Base-by-base conservation (phyloP, 1,139 yeast genomes). In the Pichia sp. region DNA sequence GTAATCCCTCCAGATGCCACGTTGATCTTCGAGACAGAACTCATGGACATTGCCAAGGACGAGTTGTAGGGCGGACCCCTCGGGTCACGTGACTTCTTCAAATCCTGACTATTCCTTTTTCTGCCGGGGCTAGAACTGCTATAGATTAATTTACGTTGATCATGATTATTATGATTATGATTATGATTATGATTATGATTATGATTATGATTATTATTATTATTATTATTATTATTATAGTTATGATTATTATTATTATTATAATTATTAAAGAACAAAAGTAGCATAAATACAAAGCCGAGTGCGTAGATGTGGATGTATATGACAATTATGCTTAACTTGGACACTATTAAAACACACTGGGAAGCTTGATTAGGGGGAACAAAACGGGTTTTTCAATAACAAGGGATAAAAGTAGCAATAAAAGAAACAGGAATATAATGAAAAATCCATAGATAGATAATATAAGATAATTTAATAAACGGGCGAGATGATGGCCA, bases 1-100 rank as follows among this genome's bases (percentile, higher is more conserved):
- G 78, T 75, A 51, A 87, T 88, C 67, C 95, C 95, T 34, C 84
- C 87, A 40, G 80, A 81, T 63, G 81, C 96, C 34, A 85, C 85
- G 50, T 75, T 88, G 61, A 72, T 77, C 48, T 84, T 84, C 62
- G 78, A 75, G 52, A 78, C 85, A 53, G 84, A 83, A 64, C 73
- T 84, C 62, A 80, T 83, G 52, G 80, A 70, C 52, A 77, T 81
- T 60, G 75, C 78, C 14, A 65, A 54, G 40, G 68, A 67, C 45
- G 67, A 61, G 55, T 54, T 64, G 40, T 64, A 57, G 29, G 5
- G 2, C n/a, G n/a, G n/a, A n/a, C n/a, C n/a, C n/a, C n/a, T n/a
- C n/a, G n/a, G n/a, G n/a, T n/a, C 12, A 17, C 17, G 17, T 36
- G 17, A 14, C 17, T 1, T 6, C 7, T 4, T 9, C n/a, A 10